phyloP scores from a whole-genome alignment of 1,139 yeast species.

The Yamadazyma sp. region DNA sequence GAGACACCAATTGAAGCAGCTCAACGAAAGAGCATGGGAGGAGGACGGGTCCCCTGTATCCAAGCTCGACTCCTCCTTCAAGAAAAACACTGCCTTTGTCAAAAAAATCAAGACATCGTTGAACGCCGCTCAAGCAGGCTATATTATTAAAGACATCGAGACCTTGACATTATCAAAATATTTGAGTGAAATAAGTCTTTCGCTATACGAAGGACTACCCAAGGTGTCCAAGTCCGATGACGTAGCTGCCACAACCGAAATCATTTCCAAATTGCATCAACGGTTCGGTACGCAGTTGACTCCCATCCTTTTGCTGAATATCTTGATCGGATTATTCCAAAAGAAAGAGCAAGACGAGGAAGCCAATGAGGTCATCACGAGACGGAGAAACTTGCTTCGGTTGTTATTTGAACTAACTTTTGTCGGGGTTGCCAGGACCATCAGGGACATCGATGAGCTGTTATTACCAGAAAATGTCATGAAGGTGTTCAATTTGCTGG shows the following conservation, averaged over 20 bases:
- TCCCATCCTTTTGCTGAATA: conserved; percentile 46
- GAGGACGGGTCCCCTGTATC: conserved; percentile 35
- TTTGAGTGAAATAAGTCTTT: conserved; percentile 65
- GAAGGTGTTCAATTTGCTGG: conserved; percentile 18
- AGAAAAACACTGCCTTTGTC: conserved; percentile 81
- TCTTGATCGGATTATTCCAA: conserved; percentile 46
- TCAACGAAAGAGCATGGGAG: conserved; percentile 55
- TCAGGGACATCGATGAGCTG: conserved; percentile 34
- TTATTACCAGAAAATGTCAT: conserved; percentile 23
- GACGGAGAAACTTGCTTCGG: conserved; percentile 51
- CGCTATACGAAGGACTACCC: conserved; percentile 62
- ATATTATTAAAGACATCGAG: conserved; percentile 59
- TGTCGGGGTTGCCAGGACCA: conserved; percentile 54
- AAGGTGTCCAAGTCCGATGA: conserved; percentile 60
- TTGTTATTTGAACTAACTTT: conserved; percentile 62
- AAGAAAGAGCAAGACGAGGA: conserved; percentile 47
- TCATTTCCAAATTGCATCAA: conserved; percentile 75
- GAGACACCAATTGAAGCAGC: conserved; percentile 24
- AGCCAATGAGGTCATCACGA: conserved; percentile 22
- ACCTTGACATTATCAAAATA: conserved; percentile 73
- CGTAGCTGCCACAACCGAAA: conserved; percentile 61
- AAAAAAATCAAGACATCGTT: conserved; percentile 65
- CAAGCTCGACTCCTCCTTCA: conserved; percentile 71
- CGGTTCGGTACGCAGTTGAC: conserved; percentile 61
- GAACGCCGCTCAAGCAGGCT: conserved; percentile 33